Evolutionary conservation across 768 basidiomycete species (phyloP), one percentile per base, ranked within the genome.

Genomic region (Boletus rubropictus): DNA sequence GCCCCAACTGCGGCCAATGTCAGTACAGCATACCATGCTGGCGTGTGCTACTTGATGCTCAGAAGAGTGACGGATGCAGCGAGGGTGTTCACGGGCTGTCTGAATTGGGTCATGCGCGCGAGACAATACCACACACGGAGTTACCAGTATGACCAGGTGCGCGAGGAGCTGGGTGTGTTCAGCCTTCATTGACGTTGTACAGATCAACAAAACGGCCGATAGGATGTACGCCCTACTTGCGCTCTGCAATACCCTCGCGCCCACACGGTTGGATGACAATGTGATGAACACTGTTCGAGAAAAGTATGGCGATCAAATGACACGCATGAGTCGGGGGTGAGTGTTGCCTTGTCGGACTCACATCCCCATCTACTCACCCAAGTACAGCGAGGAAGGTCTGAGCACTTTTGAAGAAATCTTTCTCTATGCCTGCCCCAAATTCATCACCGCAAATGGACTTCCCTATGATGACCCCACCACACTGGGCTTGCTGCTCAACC

Each of bases 141-240:
- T 61, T 95, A 95, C 65, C 93, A 97, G 63, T 96, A 96, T 58
- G 93, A 96, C 60, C 92, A 94, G 75, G 89, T 87, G 51, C 28
- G 70, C 46, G 15, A 11, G 4, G 40, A 25, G 21, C 32, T 15
- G 14, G 46, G 21, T 11, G 34, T 2, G 18, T 28, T 21, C 12
- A 1, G 14, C 21, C 8, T 38, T 22, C 8, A 28, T 36, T 51
- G 31, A 50, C 39, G 7, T 15, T 21, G 21, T 3, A 31, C 57
- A 91, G 89, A 96, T 99, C 69, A 92, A 86, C 72, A 97, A 97
- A 75, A 94, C 89, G 15, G 94, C 91, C 3, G 96, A 99, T 62
- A 75, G 96, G 38, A 99, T 98, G 94, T 95, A 97, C 59, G 93
- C 93, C 5, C 69, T 99, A 27, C 89, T 97, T 52, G 90, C 93